Evolutionary conservation across 768 basidiomycete species (phyloP).

Genomic region (Paxillus rubicundulus): DNA sequence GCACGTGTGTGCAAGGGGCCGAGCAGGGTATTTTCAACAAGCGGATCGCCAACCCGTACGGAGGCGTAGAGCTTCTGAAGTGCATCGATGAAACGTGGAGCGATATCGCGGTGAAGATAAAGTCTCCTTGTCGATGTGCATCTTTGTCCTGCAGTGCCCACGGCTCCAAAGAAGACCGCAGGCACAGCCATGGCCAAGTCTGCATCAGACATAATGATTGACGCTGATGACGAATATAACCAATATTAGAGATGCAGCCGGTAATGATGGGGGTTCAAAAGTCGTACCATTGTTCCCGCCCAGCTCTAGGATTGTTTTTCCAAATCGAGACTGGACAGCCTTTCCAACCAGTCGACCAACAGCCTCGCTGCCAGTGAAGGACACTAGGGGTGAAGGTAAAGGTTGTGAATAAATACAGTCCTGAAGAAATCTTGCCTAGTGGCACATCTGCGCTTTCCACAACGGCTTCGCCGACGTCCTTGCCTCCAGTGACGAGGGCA

Average conservation of each 20-base stretch:
- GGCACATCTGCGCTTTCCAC: constrained; percentile 74
- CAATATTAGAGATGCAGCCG: constrained; percentile 16
- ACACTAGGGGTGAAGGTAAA: constrained; percentile 49
- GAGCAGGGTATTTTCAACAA: constrained; percentile 67
- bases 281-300: constrained; percentile 90
- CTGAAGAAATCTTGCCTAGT: constrained; percentile 51
- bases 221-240: constrained; percentile 49
- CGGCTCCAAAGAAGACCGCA: constrained; percentile 89
- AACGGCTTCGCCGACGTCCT: constrained; percentile 74
- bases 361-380: constrained; percentile 92
- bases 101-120: constrained; percentile 81
- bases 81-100: constrained; percentile 69
- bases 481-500: constrained; percentile 78
- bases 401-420: constrained; percentile 2
- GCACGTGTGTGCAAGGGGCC: constrained; percentile 81
- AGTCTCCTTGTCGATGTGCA: constrained; percentile 93
- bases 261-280: constrained; percentile 13
- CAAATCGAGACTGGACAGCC: constrained; percentile 82
- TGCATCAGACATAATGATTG: constrained; percentile 91
- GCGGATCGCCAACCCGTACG: constrained; percentile 82
- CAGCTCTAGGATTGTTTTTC: constrained; percentile 85
- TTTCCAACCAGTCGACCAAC: constrained; percentile 88
- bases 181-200: constrained; percentile 88
- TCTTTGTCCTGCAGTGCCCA: constrained; percentile 73
- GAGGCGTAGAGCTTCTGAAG: constrained; percentile 73